Conservation (phyloP, 2,329 filamentous ascomycete species). For the Hirsutella thompsonii region DNA sequence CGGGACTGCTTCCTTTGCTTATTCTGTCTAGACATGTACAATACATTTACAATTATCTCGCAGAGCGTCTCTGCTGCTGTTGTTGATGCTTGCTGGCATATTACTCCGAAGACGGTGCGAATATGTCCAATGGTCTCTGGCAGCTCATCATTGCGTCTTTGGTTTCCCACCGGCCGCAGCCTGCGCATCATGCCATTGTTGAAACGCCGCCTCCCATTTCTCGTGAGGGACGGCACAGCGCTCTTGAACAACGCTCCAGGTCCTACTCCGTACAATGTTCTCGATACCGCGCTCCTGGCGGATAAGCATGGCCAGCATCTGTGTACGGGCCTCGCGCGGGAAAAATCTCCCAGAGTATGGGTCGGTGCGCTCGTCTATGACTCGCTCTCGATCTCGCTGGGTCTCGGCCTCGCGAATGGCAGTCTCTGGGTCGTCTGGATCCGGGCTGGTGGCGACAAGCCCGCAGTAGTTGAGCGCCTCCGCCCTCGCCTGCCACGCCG, state of each 20-base stretch:
- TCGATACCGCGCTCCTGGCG: slow-evolving; percentile 68
- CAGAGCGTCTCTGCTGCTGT: no score
- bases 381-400: slow-evolving; percentile 53
- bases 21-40: no score
- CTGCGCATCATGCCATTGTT: slow-evolving; percentile 41
- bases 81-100: no score
- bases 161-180: not conserved
- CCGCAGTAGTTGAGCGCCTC: slow-evolving; percentile 85
- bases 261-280: slow-evolving; percentile 65
- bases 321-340: slow-evolving; percentile 64
- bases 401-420: slow-evolving; percentile 57
- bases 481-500: slow-evolving; percentile 72
- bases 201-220: slow-evolving; percentile 53
- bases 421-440: slow-evolving; percentile 74
- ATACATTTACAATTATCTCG: no score
- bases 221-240: slow-evolving; percentile 51
- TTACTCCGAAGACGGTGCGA: no score
- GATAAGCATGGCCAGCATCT: slow-evolving; percentile 60
- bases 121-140: no score
- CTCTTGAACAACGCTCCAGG: slow-evolving; percentile 67
- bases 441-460: slow-evolving; percentile 72
- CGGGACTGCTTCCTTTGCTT: no score
- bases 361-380: slow-evolving; percentile 81
- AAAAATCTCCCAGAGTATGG: slow-evolving; percentile 83
- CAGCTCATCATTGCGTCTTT: not conserved